Base-by-base conservation (phyloP, 805 yeast species). In the Osmozyma mogii region DNA sequence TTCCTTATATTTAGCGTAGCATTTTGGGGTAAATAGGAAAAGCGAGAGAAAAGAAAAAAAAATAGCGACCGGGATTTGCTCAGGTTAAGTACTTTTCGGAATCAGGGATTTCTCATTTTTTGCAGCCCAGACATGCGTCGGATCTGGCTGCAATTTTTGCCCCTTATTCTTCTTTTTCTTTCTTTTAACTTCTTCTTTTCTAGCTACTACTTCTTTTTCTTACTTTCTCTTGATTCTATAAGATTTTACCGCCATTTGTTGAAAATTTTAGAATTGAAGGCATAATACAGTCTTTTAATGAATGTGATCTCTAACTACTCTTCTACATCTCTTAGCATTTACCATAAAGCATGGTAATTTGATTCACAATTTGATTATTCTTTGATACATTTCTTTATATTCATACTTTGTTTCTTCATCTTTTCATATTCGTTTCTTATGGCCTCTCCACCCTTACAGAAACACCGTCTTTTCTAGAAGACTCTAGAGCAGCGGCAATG, bases 401-500 rank as follows among this genome's bases (percentile, higher is more conserved):
- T n/a, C n/a, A n/a, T n/a, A n/a, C n/a, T n/a, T n/a, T n/a, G n/a
- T n/a, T n/a, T 18, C 10, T 18, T 18, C 10, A 8, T 10, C 9
- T 10, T 18, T 18, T 18, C 9, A 9, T 17, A 13, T 11, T 8
- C n/a, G n/a, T 27, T 22, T 23, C 11, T 18, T 35, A 47, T 11
- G 47, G 46, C 17, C 29, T 42, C 43, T 66, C 73, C 19, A 76
- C 71, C 29, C 49, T 54, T 17, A 74, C 72, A 26, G 66, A 52
- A 29, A 56, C 52, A 45, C 83, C 84, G 32, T 67, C 60, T 19
- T 66, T 55, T 11, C 59, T 43, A 22, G 84, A 72, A 35, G 92
- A 78, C 41, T 80, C 78, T 21, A 89, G 58, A 36, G 84, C 82
- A 16, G 96, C 97, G 32, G 75, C 95, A 34, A 89, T 75, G 43